These are phyloP conservation scores for Kitagawia praeruptora DNA, from an alignment of 129 eudicot genomes.

Conservation along the genomic window DNA sequence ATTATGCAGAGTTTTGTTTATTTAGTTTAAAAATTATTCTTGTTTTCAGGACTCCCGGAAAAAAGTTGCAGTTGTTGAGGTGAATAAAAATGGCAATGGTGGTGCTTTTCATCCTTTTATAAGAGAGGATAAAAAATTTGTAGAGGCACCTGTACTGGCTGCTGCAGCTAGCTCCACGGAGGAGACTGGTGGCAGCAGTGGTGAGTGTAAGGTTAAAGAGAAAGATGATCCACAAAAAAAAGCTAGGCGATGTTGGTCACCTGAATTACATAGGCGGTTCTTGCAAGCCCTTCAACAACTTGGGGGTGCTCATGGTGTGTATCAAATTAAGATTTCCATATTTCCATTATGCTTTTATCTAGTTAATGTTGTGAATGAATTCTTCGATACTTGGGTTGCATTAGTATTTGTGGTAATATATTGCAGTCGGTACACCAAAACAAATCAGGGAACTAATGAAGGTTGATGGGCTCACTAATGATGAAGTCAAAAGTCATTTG, in stretches of 20 bases:
- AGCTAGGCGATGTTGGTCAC: constrained; percentile 86
- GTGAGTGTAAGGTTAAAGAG: constrained; percentile 36
- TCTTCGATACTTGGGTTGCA: not conserved
- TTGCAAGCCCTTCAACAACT: constrained; percentile 90
- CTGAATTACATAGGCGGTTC: constrained; percentile 71
- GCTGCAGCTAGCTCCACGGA: constrained; percentile 47
- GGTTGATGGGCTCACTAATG: constrained; percentile 92
- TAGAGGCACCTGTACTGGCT: constrained; percentile 20
- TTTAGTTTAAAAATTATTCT: constrained; percentile 15
- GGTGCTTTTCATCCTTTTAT: constrained; percentile 88
- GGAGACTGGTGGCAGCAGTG: constrained; percentile 40
- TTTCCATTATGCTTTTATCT: too few relatives aligned
- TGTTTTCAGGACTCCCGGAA: constrained; percentile 35
- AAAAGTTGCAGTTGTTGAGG: constrained; percentile 41
- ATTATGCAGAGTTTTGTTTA: constrained; percentile 9
- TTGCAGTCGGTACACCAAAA: constrained; percentile 91
- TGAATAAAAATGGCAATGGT: constrained; percentile 55
- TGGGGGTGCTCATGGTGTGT: constrained; percentile 90
- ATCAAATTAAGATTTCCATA: not conserved
- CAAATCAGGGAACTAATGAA: constrained; percentile 95
- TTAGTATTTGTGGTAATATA: not conserved
- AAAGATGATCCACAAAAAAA: constrained; percentile 56
- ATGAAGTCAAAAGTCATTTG: constrained; percentile 96
- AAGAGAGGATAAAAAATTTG: constrained; percentile 34
- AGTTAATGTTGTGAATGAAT: not conserved